Percentiles rank a stretch among this genome's conserved stretches.
phyloP scores from a whole-genome alignment of 2,329 filamentous ascomycete species.

The Xylariaceae sp. region DNA sequence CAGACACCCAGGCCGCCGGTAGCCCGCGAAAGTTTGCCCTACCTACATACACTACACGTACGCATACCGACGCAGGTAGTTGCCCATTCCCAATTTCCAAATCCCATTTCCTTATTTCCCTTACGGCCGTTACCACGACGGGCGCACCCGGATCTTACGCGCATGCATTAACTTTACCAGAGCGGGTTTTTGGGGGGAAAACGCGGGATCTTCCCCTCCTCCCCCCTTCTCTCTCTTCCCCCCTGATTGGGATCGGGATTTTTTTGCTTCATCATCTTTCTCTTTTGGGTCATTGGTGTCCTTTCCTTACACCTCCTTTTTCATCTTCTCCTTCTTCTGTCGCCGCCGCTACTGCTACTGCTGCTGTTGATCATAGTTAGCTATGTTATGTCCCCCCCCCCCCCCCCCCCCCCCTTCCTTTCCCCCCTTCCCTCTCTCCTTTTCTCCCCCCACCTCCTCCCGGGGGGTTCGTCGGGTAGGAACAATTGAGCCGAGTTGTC shows the following conservation, averaged over 20 bases:
- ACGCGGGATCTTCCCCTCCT: background rate
- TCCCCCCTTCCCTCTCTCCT: background rate
- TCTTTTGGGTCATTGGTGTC: too few relatives aligned
- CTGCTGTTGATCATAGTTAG: too few relatives aligned
- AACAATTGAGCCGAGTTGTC: constrained; percentile 35
- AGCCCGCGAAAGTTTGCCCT: constrained; percentile 10
- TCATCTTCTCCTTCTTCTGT: too few relatives aligned
- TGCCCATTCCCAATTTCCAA: background rate
- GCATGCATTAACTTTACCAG: too few relatives aligned
- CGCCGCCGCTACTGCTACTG: too few relatives aligned
- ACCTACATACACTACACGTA: background rate
- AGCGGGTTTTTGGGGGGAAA: background rate
- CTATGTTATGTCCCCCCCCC: too few relatives aligned
- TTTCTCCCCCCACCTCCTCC: background rate
- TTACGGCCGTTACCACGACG: background rate
- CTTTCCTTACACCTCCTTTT: too few relatives aligned
- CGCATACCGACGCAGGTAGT: background rate
- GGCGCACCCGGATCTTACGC: too few relatives aligned
- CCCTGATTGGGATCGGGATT: background rate
- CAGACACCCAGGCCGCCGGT: constrained; percentile 19
- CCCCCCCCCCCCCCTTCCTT: background rate
- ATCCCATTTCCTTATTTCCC: background rate
- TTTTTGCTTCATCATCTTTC: background rate
- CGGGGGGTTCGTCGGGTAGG: constrained; percentile 18
- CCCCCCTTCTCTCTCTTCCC: background rate